Conservation (phyloP, 78 protist species). For the Dictyostelium citrinum region DNA sequence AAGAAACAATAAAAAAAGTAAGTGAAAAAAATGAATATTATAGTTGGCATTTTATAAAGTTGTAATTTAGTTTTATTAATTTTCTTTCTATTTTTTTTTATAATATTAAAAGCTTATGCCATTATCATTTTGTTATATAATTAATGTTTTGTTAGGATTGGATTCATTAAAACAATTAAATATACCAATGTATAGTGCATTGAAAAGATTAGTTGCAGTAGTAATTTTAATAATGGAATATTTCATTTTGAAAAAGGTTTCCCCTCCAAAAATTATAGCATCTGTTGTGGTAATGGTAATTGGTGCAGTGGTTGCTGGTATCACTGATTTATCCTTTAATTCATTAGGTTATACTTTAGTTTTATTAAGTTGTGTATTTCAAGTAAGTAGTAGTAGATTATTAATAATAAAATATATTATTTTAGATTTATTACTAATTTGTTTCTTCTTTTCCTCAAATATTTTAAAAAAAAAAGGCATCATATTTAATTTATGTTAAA, state of each 20-base stretch:
- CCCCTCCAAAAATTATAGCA: constrained; percentile 29
- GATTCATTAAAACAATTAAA: constrained; percentile 30
- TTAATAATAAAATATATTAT: neutral
- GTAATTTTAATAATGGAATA: constrained; percentile 57
- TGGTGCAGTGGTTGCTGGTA: constrained; percentile 56
- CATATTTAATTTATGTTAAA: constrained; percentile 57
- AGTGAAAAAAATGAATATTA: neutral
- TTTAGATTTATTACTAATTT: neutral
- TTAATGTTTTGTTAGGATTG: constrained; percentile 59
- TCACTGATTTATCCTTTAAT: constrained; percentile 47
- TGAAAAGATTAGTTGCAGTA: constrained; percentile 55
- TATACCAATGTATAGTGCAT: constrained; percentile 77
- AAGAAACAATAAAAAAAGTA: constrained; percentile 41
- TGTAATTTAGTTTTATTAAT: neutral
- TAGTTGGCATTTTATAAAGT: no score
- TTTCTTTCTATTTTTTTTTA: no score
- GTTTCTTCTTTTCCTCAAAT: neutral
- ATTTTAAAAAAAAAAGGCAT: neutral
- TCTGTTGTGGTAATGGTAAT: constrained; percentile 56
- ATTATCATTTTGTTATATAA: constrained; percentile 63
- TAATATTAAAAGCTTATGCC: neutral
- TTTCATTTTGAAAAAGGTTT: constrained; percentile 31
- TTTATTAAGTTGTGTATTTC: constrained; percentile 56
- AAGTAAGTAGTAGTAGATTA: neutral
- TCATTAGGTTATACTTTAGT: constrained; percentile 37